Evolutionary conservation across 768 basidiomycete genomes (phyloP), one percentile per base, ranked within the genome.

Genomic region (Neoboletus subvelutipes): DNA sequence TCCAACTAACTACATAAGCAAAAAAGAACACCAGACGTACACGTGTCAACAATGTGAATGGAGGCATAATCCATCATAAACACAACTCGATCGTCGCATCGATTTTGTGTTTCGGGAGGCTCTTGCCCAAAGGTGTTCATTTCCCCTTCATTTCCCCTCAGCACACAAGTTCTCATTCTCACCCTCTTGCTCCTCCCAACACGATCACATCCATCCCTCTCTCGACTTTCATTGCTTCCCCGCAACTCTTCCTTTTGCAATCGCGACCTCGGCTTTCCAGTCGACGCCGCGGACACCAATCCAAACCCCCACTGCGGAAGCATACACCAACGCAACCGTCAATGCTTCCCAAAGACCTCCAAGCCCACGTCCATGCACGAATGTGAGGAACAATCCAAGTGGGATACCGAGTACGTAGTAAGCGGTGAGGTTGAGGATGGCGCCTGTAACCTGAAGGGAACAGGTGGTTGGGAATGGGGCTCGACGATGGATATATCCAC

Each of bases 391-490:
- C 50, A 93, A 73, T 15, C 91, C 94, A 45, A 92, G 76, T 0
- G 94, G 94, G 49, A 96, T 87, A 29, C 91, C 91, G 58, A 94
- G 73, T 55, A 87, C 71, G 64, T 96, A 94, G 72, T 94, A 94
- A 3, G 88, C 85, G 48, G 83, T 83, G 66, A 58, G 50, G 46
- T 59, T 60, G 41, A 94, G 77, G 12, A 94, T 50, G 0, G 93
- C 92, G 4, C 92, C 91, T 0, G 81, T 79, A 56, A 85, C 80
- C 81, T 91, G 63, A 13, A 9, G 24, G 13, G 22, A 43, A 47
- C 15, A 29, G 42, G 5, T 34, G 4, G 22, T 51, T 17, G 20
- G 9, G 45, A 28, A 29, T 15, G 20, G 9, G n/a, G 36, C 15
- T 17, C 12, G 5, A 40, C 0, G 10, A 45, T n/a, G 10, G 9